Evolutionary conservation across 2,329 filamentous ascomycete species (phyloP), one percentile per base, ranked within the genome.

Genomic region (Aureobasidium sp.): DNA sequence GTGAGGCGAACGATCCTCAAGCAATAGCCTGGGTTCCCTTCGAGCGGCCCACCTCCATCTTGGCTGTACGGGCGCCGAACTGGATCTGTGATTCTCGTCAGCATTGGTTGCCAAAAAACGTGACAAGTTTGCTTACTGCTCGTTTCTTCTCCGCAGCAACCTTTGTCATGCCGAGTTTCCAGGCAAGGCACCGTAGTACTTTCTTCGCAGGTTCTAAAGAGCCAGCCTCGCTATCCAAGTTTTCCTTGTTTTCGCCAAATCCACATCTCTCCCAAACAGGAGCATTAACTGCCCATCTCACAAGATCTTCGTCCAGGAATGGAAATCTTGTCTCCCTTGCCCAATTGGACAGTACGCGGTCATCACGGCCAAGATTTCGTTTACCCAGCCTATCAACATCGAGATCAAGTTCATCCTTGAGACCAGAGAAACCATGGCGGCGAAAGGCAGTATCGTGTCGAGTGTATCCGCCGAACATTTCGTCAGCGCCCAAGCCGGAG

Each of bases 401-500:
- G 3, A 97, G 80, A 63, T 89, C 84, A 5, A 99, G 82, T 74
- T 99, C 93, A 1, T 90, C 83, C 5, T 92, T 76, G 1, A 99
- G 81, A 0, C 87, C 90, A 0, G 75, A 64, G 67, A 90, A 91
- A 0, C 90, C 88, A 25, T 77, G 76, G 8, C 87, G 83, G 7
- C 80, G 77, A 70, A 89, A 97, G 0, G 92, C 91, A 3, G 85
- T 84, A 3, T 85, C 83, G 68, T 99, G 94, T 8, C 95, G 85
- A 10, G 85, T 86, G 72, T 99, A 99, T 8, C 94, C 94, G 14
- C 90, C 94, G 71, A 99, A 97, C 1, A 99, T 83, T 75, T 99
- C 94, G 70, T 99, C 94, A 1, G 95, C 95, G 1, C 95, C 94
- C 1, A 99, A 82, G 0, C 94, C 95, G 0, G 94, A 97, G 0